Evolutionary conservation across 108 stramenopile species (phyloP).

Genomic region (Nitzschia sp.): DNA sequence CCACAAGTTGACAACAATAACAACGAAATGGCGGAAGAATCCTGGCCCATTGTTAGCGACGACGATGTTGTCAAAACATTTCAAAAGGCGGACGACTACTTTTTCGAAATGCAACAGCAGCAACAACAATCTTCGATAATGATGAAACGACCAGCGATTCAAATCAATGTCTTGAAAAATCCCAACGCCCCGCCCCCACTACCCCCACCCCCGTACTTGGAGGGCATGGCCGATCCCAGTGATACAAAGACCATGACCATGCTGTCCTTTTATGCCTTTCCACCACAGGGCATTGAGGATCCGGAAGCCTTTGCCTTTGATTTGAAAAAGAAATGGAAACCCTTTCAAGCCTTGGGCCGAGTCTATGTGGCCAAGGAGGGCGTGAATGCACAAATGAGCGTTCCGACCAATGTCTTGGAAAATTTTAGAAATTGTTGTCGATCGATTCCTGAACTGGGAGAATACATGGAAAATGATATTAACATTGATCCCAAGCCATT

Average conservation of each 20-base stretch:
- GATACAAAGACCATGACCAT: constrained; percentile 81
- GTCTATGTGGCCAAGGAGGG: constrained; percentile 95
- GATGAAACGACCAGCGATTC: constrained; percentile 75
- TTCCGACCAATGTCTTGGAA: constrained; percentile 85
- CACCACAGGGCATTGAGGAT: constrained; percentile 62
- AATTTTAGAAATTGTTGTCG: constrained; percentile 64
- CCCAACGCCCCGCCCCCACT: constrained; percentile 86
- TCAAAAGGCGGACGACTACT: constrained; percentile 63
- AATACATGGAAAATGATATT: constrained; percentile 88
- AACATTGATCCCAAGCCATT: constrained; percentile 85
- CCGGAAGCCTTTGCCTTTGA: constrained; percentile 68
- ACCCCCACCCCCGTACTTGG: constrained; percentile 70
- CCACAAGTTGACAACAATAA: constrained; percentile 64
- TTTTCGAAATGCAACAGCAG: constrained; percentile 18
- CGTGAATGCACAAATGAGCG: constrained; percentile 97
- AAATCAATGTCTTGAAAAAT: constrained; percentile 74
- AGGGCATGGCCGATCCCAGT: constrained; percentile 69
- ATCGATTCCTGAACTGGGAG: constrained; percentile 64
- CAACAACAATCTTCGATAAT: background rate
- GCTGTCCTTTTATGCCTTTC: constrained; percentile 88
- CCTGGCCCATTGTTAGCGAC: constrained; percentile 60
- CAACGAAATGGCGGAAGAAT: constrained; percentile 20
- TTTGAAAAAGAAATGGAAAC: constrained; percentile 74
- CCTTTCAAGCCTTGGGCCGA: constrained; percentile 87
- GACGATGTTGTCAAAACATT: constrained; percentile 75